Conservation (phyloP, 2,329 filamentous ascomycete species). For the Chaetomium strumarium region DNA sequence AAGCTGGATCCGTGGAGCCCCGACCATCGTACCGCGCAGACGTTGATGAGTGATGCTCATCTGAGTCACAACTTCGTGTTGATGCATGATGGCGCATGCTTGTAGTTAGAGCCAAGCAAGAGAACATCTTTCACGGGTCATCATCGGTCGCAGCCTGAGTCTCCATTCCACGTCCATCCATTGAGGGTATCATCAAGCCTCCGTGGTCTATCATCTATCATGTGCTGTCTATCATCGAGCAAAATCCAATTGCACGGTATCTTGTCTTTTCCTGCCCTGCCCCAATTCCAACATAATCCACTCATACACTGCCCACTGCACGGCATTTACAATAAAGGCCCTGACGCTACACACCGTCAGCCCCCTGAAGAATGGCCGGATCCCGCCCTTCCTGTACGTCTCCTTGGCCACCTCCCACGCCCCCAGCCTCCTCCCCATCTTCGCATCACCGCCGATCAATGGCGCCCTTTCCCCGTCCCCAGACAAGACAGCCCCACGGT, state of each 20-base stretch:
- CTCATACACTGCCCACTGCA: constrained; percentile 90
- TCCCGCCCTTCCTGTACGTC: constrained; percentile 60
- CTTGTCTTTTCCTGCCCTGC: constrained; percentile 26
- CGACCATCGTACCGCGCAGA: no score
- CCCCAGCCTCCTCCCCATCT: constrained; percentile 33
- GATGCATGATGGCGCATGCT: no score
- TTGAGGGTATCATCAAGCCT: no score
- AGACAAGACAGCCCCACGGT: background rate
- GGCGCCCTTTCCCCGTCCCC: constrained; percentile 27
- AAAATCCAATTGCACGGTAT: background rate
- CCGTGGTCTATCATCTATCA: background rate
- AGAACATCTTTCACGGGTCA: no score
- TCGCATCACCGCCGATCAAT: constrained; percentile 24
- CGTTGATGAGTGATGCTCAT: no score
- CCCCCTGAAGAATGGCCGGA: constrained; percentile 63
- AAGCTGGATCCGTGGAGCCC: no score
- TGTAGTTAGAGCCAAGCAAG: no score
- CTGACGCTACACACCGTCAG: constrained; percentile 75
- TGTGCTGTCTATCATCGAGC: background rate
- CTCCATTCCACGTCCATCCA: no score
- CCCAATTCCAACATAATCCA: constrained; percentile 66
- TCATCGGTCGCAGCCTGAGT: no score
- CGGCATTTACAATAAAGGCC: constrained; percentile 89
- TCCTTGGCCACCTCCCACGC: constrained; percentile 59
- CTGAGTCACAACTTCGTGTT: no score